These are phyloP conservation scores for Rhodotorula diobovata DNA, from an alignment of 768 basidiomycete genomes.

Conservation along the genomic window DNA sequence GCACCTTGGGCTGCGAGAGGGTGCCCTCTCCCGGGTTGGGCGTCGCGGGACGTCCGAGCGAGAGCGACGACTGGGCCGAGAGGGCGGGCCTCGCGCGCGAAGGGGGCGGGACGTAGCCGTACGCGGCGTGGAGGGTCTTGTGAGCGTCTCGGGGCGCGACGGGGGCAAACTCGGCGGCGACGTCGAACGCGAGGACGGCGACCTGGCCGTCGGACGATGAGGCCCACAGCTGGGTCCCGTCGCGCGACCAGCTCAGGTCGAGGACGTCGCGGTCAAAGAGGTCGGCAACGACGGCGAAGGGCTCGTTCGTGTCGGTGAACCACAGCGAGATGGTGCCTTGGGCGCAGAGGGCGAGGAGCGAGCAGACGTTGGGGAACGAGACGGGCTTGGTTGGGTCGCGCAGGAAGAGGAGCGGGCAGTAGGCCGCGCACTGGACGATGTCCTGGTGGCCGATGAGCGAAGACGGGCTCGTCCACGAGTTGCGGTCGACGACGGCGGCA, in stretches of 20 bases:
- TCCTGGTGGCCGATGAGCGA: slow-evolving; percentile 96
- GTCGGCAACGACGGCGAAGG: slow-evolving; percentile 86
- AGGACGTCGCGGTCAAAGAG: slow-evolving; percentile 91
- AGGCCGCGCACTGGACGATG: slow-evolving; percentile 58
- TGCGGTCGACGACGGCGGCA: slow-evolving; percentile 85
- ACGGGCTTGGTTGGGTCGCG: neutral
- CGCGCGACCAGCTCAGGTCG: slow-evolving; percentile 93
- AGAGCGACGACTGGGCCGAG: slow-evolving; percentile 11
- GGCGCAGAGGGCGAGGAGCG: slow-evolving; percentile 87
- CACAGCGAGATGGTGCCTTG: slow-evolving; percentile 91
- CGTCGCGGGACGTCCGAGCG: neutral
- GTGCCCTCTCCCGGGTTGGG: neutral
- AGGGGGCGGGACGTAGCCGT: slow-evolving; percentile 21
- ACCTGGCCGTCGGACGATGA: slow-evolving; percentile 95
- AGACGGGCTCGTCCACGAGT: slow-evolving; percentile 79
- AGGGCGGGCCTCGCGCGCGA: slow-evolving; percentile 1
- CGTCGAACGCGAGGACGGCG: slow-evolving; percentile 76
- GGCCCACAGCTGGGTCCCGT: slow-evolving; percentile 86
- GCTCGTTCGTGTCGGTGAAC: slow-evolving; percentile 87
- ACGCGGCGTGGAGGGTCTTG: slow-evolving; percentile 49
- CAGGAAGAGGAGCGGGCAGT: slow-evolving; percentile 3
- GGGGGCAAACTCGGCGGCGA: slow-evolving; percentile 46
- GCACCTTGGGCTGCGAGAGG: slow-evolving; percentile 26
- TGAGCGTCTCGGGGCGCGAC: slow-evolving; percentile 55
- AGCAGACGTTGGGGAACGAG: slow-evolving; percentile 51